Percentiles rank a stretch among this genome's conserved stretches.
These are phyloP conservation scores for Sphaerulina musiva DNA, from an alignment of 2,329 filamentous ascomycete species.

Conservation along the genomic window DNA sequence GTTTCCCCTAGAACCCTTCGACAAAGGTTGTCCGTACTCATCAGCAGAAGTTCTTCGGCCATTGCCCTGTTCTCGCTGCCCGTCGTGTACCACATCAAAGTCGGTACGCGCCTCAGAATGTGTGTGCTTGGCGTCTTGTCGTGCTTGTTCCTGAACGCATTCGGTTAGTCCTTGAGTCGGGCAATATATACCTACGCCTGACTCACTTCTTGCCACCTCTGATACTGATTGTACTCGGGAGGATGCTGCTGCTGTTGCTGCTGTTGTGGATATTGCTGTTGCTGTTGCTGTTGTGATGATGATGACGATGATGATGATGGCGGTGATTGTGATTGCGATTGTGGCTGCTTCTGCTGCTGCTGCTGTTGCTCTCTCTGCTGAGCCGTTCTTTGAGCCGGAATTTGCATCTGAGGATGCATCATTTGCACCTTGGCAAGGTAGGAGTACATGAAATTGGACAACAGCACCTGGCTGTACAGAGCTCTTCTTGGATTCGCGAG, in stretches of 20 bases:
- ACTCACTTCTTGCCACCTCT: conserved; percentile 36
- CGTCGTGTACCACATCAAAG: conserved; percentile 24
- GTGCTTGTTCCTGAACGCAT: conserved; percentile 28
- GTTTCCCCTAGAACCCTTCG: conserved; percentile 22
- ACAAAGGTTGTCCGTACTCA: conserved; percentile 13
- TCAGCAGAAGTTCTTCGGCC: conserved; percentile 15
- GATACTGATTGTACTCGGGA: conserved; percentile 34
- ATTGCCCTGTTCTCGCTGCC: conserved; percentile 10
- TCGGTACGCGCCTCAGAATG: conserved; percentile 12
- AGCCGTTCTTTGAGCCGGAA: conserved; percentile 61
- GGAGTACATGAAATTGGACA: conserved; percentile 99
- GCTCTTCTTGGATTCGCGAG: conserved; percentile 92
- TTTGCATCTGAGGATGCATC: conserved; percentile 93
- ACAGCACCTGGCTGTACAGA: conserved; percentile 84
- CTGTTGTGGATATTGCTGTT: conserved; percentile 15
- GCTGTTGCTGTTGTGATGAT: conserved; percentile 19
- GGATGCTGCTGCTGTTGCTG: conserved; percentile 20
- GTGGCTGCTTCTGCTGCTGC: conserved; percentile 14
- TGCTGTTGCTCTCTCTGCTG: conserved; percentile 23
- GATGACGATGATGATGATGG: conserved; percentile 11
- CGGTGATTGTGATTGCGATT: conserved; percentile 11
- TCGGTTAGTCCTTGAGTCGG: conserved; percentile 1
- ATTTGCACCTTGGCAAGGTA: conserved; percentile 98
- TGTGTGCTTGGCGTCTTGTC: conserved; percentile 23
- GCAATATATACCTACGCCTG: not conserved